Evolutionary conservation across 352 stramenopile species (phyloP), one percentile per base, ranked within the genome.

Genomic region (Globisporangium spinosum): DNA sequence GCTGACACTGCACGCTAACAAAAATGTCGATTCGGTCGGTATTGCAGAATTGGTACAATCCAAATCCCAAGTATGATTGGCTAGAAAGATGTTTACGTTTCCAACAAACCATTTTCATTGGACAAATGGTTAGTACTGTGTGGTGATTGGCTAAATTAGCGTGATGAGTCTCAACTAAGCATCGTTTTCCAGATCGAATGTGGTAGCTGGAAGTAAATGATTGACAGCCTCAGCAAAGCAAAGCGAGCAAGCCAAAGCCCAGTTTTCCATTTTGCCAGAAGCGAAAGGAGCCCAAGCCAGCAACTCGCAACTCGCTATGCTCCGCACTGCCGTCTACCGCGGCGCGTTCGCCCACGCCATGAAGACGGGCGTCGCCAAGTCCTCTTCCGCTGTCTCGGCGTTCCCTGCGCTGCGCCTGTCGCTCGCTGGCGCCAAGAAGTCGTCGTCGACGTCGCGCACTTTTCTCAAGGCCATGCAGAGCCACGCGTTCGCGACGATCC

Each of bases 401-500:
- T 20, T 71, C 47, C 62, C 66, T 65, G 65, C 5, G 65, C 61
- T 65, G 73, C 73, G 34, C 40, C 69, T 60, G 58, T 25, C 58
- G 38, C 43, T 68, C 53, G 35, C 17, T 22, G 27, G 47, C 13
- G 32, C 34, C 29, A 70, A 61, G 57, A 35, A 62, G 10, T 62
- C 56, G 10, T 10, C 56, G 1, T 62, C 53, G 5, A 49, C 32
- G 40, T 27, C 59, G 59, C 59, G 45, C 56, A 29, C 68, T 59
- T 76, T 77, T 35, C 56, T 72, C 13, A 67, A 63, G 35, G 75
- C 58, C 20, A 15, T 85, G 55, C 79, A 89, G 67, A 62, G 72
- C 10, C 73, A 82, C 25, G 62, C 77, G 66, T 92, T 91, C 67
- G 81, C 85, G 47, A 89, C 86, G 12, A 13, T 80, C 17, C 71